Percentiles rank a stretch among this genome's conserved stretches.
Conservation (phyloP, 139 green algal species). For the Trebouxia sp. region DNA sequence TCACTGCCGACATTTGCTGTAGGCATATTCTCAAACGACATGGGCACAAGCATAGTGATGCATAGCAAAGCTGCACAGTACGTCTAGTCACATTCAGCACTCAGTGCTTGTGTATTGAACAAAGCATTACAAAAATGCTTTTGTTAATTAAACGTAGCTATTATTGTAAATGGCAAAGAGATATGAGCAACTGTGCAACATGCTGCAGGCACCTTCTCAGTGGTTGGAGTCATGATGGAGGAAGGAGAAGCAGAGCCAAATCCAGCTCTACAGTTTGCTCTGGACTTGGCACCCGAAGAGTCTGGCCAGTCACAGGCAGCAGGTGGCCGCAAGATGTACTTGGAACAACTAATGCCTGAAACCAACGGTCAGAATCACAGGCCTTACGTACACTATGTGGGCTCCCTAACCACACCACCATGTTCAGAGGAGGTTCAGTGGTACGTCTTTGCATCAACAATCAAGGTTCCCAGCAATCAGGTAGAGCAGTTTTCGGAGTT, state of each 20-base stretch:
- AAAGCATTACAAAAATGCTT: neutral
- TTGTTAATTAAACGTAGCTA: neutral
- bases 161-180: neutral
- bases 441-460: constrained; percentile 37
- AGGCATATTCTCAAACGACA: no score
- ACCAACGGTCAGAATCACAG: neutral
- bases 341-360: constrained; percentile 58
- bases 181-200: no score
- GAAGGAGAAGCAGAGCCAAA: constrained; percentile 39
- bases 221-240: constrained; percentile 59
- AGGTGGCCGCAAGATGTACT: constrained; percentile 38
- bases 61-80: neutral
- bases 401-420: constrained; percentile 85
- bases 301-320: constrained; percentile 7
- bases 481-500: constrained; percentile 65
- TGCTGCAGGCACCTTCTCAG: constrained; percentile 30
- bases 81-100: no score
- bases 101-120: neutral
- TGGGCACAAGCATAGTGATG: neutral
- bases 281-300: constrained; percentile 39
- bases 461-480: constrained; percentile 26
- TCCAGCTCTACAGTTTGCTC: constrained; percentile 43
- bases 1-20: no score
- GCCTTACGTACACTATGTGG: constrained; percentile 64
- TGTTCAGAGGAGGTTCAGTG: constrained; percentile 84